Conservation (phyloP, 1,284 basidiomycete species). For the Ceratobasidium sp. region DNA sequence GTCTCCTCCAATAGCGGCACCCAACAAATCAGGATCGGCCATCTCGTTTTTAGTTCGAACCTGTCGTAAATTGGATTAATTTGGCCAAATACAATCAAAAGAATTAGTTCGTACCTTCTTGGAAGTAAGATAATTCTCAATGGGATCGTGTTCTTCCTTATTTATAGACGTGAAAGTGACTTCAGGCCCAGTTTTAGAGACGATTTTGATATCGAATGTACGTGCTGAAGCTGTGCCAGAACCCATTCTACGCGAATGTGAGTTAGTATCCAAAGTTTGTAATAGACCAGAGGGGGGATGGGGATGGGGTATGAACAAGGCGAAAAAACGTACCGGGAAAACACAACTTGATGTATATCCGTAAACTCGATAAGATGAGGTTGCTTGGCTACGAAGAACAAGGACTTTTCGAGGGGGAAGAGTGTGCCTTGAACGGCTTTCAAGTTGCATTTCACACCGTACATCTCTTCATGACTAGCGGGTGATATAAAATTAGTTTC, state of each 20-base stretch:
- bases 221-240: constrained; percentile 81
- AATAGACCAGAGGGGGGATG: neutral
- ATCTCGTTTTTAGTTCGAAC: constrained; percentile 96
- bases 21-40: constrained; percentile 79
- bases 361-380: constrained; percentile 90
- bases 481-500: neutral
- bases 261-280: neutral
- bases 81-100: too few relatives aligned
- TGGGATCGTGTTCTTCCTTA: constrained; percentile 91
- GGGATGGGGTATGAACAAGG: neutral
- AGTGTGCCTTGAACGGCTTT: constrained; percentile 97
- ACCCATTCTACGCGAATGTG: constrained; percentile 64
- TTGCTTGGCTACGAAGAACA: constrained; percentile 98
- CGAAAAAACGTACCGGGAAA: constrained; percentile 68
- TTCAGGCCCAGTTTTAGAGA: constrained; percentile 78
- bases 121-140: constrained; percentile 82
- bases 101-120: too few relatives aligned
- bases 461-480: constrained; percentile 72
- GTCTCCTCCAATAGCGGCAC: constrained; percentile 67
- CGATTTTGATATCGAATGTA: constrained; percentile 93
- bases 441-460: constrained; percentile 92
- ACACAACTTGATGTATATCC: constrained; percentile 89
- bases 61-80: constrained; percentile 26
- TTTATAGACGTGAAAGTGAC: constrained; percentile 91
- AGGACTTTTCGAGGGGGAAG: constrained; percentile 96